Conservation (phyloP, 495 filamentous ascomycete genomes). For the Lasiosphaeria miniovina region DNA sequence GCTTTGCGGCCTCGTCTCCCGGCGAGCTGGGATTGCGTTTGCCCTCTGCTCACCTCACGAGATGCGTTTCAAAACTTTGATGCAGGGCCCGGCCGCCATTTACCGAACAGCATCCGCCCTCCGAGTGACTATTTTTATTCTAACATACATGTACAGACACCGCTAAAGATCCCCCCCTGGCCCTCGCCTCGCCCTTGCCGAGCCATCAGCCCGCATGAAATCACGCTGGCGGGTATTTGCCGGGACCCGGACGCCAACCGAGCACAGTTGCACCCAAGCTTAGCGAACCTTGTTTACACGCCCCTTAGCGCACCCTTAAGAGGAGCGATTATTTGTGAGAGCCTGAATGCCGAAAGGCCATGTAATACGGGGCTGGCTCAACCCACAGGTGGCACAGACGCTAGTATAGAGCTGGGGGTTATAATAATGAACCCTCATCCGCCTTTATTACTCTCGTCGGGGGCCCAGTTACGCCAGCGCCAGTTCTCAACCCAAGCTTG, state of each 20-base stretch:
- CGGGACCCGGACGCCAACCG: conserved; percentile 5
- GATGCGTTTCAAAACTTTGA: neutral
- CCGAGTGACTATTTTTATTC: neutral
- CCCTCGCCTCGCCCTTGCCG: neutral
- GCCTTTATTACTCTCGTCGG: neutral
- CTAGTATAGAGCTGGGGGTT: neutral
- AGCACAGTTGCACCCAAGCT: conserved; percentile 5
- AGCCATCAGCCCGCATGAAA: conserved; percentile 3
- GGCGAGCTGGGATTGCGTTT: conserved; percentile 20
- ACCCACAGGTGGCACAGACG: neutral
- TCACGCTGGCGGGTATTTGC: neutral
- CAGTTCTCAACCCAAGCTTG: conserved; percentile 1
- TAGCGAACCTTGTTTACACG: conserved; percentile 14
- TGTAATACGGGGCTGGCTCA: neutral
- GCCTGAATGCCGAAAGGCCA: conserved; percentile 1
- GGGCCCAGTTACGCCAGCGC: neutral
- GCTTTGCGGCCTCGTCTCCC: conserved; percentile 22
- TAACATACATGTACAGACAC: neutral
- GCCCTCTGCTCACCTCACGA: conserved; percentile 1
- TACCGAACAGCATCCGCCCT: neutral
- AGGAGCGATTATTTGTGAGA: neutral
- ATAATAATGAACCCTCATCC: conserved; percentile 1
- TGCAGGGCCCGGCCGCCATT: neutral
- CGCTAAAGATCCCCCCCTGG: neutral
- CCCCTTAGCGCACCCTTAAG: neutral